These are phyloP conservation scores for Pichia eremophila DNA, from an alignment of 805 yeast species.

Conservation along the genomic window DNA sequence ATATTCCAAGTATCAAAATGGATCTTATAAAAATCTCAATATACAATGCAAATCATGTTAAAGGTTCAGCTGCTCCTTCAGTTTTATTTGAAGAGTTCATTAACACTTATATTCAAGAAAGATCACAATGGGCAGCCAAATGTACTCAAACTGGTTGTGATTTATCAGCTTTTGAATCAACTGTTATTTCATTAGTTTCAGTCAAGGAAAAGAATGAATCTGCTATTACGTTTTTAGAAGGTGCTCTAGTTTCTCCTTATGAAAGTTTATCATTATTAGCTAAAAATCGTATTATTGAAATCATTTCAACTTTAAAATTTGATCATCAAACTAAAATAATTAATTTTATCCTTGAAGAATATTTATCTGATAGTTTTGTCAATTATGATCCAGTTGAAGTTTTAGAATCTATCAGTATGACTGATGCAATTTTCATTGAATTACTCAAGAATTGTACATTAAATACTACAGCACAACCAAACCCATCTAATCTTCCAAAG, in stretches of 20 bases:
- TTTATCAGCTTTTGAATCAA: slow-evolving; percentile 45
- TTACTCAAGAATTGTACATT: slow-evolving; percentile 41
- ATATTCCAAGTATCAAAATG: slow-evolving; percentile 48
- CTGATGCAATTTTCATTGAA: slow-evolving; percentile 47
- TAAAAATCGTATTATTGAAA: slow-evolving; percentile 38
- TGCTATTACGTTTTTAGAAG: slow-evolving; percentile 54
- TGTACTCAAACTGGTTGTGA: slow-evolving; percentile 42
- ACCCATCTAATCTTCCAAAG: slow-evolving; percentile 42
- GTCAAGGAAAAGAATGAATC: slow-evolving; percentile 46
- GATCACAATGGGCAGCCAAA: slow-evolving; percentile 34
- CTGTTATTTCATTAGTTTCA: slow-evolving; percentile 51
- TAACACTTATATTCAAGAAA: slow-evolving; percentile 34
- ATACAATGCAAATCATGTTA: slow-evolving; percentile 29
- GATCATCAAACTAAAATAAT: slow-evolving; percentile 52
- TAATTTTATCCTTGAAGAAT: slow-evolving; percentile 47
- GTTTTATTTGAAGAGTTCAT: slow-evolving; percentile 38
- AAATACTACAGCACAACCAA: slow-evolving; percentile 20
- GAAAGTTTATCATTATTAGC: slow-evolving; percentile 39
- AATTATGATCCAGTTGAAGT: slow-evolving; percentile 46
- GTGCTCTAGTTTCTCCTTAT: slow-evolving; percentile 37
- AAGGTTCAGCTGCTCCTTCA: slow-evolving; percentile 37
- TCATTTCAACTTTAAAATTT: slow-evolving; percentile 47
- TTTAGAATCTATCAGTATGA: slow-evolving; percentile 45
- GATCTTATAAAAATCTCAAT: slow-evolving; percentile 39
- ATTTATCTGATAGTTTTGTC: slow-evolving; percentile 28